Percentiles rank a stretch among this genome's conserved stretches.
These are phyloP conservation scores for Flammula alnicola DNA, from an alignment of 1,284 basidiomycete species.

Conservation along the genomic window DNA sequence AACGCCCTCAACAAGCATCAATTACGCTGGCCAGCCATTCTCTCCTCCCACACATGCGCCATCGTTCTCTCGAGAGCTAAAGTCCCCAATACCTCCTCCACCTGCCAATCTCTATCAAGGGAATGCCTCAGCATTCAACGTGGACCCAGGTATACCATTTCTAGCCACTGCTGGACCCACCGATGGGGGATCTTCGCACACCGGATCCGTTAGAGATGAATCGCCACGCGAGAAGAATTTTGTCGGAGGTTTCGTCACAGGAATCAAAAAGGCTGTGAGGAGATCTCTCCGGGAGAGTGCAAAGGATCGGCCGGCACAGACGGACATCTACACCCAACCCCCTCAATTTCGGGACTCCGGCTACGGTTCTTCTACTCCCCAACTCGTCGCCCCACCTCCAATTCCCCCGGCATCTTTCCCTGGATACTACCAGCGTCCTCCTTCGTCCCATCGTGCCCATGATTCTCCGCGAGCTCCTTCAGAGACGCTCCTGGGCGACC, in stretches of 20 bases:
- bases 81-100: conserved; percentile 26
- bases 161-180: conserved; percentile 28
- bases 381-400: not conserved
- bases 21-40: not conserved
- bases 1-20: not conserved
- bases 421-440: not conserved
- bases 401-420: conserved; percentile 1
- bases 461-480: too few species aligned
- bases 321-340: conserved; percentile 8
- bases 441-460: too few species aligned
- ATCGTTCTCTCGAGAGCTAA: conserved; percentile 6
- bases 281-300: conserved; percentile 19
- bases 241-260: conserved; percentile 29
- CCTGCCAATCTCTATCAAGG: conserved; percentile 27
- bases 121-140: conserved; percentile 27
- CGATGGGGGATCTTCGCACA: conserved; percentile 14
- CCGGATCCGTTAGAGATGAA: conserved; percentile 5
- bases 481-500: too few species aligned
- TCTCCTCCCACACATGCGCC: not conserved
- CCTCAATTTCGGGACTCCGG: conserved; percentile 24
- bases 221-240: conserved; percentile 20
- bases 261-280: conserved; percentile 30
- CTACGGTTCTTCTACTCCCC: conserved; percentile 20
- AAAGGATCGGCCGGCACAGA: not conserved
- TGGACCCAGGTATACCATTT: conserved; percentile 36